These are phyloP conservation scores for Furcasterigmium sp. DNA, from an alignment of 2,329 filamentous ascomycete species.

Conservation along the genomic window DNA sequence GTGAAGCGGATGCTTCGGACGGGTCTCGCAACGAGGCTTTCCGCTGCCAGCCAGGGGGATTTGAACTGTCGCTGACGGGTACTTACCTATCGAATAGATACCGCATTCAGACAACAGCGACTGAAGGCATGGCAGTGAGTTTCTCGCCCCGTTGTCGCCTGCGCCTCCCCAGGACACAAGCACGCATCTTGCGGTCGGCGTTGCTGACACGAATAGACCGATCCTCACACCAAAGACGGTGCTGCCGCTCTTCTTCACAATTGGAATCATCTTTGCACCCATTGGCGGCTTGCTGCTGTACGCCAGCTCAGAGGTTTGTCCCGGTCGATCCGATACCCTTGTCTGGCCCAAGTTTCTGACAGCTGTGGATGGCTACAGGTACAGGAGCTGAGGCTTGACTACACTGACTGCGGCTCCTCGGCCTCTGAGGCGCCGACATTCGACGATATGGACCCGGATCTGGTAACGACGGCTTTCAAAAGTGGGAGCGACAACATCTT, in stretches of 20 bases:
- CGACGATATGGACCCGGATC: conserved; percentile 45
- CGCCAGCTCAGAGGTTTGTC: conserved; percentile 70
- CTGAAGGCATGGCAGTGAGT: conserved; percentile 98
- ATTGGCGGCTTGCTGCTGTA: conserved; percentile 84
- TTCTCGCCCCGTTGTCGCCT: conserved; percentile 24
- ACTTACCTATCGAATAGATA: conserved; percentile 53
- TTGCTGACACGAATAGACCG: conserved; percentile 51
- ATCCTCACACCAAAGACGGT: conserved; percentile 95
- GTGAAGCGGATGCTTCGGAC: neutral
- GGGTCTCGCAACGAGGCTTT: conserved; percentile 6
- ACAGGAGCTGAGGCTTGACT: conserved; percentile 87
- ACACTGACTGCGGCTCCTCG: conserved; percentile 66
- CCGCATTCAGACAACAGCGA: conserved; percentile 92
- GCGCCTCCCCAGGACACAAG: neutral
- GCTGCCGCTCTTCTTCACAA: conserved; percentile 81
- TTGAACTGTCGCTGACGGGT: conserved; percentile 1
- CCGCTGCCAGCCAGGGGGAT: neutral
- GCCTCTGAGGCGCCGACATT: conserved; percentile 40
- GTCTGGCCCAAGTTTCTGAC: conserved; percentile 2
- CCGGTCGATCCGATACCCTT: neutral
- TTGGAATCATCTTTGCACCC: conserved; percentile 88
- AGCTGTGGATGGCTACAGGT: conserved; percentile 49
- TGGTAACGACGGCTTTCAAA: conserved; percentile 69
- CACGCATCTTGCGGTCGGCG: neutral
- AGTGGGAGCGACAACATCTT: conserved; percentile 32